phyloP scores from a whole-genome alignment of 2,329 filamentous ascomycete species.

The Fusarium lyarnte region DNA sequence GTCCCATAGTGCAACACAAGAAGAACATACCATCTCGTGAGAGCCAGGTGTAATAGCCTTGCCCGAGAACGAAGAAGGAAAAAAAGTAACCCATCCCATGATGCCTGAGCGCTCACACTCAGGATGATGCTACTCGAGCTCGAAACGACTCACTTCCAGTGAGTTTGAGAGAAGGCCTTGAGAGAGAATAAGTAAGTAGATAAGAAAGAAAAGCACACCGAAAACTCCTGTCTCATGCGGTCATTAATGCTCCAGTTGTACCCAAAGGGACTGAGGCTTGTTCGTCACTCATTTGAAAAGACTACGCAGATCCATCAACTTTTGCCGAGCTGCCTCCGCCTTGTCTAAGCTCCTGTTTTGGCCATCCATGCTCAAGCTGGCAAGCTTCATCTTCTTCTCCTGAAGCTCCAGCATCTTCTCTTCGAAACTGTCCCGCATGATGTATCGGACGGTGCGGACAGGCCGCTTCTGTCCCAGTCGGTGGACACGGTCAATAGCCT shows the following conservation, averaged over 20 bases:
- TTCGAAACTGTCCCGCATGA: slow-evolving; percentile 92
- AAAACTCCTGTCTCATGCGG: slow-evolving; percentile 38
- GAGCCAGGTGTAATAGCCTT: slow-evolving; percentile 41
- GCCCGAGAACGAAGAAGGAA: slow-evolving; percentile 15
- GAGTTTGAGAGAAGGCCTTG: slow-evolving; percentile 38
- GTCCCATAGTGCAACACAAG: slow-evolving; percentile 25
- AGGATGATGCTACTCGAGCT: slow-evolving; percentile 32
- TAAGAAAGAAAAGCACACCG: slow-evolving; percentile 10
- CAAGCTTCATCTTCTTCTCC: slow-evolving; percentile 90
- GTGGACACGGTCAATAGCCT: slow-evolving; percentile 93
- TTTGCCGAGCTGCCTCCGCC: slow-evolving; percentile 67
- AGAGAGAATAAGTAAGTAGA: slow-evolving; percentile 44
- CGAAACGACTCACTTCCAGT: slow-evolving; percentile 22
- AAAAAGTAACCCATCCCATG: slow-evolving; percentile 24
- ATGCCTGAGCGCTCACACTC: slow-evolving; percentile 26
- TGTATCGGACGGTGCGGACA: slow-evolving; percentile 86
- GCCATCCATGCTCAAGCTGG: slow-evolving; percentile 84
- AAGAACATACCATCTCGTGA: slow-evolving; percentile 42
- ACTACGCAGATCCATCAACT: slow-evolving; percentile 66
- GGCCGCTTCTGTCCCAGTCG: slow-evolving; percentile 88
- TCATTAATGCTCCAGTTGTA: slow-evolving; percentile 16
- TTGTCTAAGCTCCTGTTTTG: slow-evolving; percentile 63
- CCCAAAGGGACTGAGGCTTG: slow-evolving; percentile 14
- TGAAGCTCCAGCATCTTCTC: slow-evolving; percentile 92
- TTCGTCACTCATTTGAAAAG: slow-evolving; percentile 60